These are phyloP conservation scores for Kluyveromyces sp. DNA, from an alignment of 1,139 yeast species.

Conservation along the genomic window DNA sequence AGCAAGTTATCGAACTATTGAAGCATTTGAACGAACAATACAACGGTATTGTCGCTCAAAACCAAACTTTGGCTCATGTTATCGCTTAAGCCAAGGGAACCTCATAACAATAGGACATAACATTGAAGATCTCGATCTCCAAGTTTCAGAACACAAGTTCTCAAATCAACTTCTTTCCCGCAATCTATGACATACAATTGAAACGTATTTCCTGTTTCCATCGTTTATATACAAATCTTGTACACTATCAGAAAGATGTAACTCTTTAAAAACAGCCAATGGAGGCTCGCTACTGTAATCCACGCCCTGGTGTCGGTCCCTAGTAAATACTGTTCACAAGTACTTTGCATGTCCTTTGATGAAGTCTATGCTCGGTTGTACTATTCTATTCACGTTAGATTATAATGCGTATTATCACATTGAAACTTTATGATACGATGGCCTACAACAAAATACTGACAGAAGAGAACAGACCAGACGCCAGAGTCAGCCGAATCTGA, in stretches of 20 bases:
- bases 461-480: not conserved
- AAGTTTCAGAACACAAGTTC: not conserved
- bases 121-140: not conserved
- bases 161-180: not conserved
- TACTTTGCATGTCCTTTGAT: too few relatives aligned
- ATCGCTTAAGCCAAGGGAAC: conserved; percentile 35
- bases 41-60: conserved; percentile 53
- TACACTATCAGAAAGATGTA: not conserved
- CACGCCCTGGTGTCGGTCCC: not conserved
- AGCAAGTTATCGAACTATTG: conserved; percentile 60
- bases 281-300: not conserved
- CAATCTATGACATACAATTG: too few relatives aligned
- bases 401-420: too few relatives aligned
- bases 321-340: too few relatives aligned
- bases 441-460: too few relatives aligned
- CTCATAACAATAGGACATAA: too few relatives aligned
- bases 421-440: too few relatives aligned
- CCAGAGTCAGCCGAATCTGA: not conserved
- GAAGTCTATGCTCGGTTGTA: too few relatives aligned
- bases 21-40: conserved; percentile 63
- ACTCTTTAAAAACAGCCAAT: not conserved
- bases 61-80: conserved; percentile 48
- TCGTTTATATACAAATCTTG: not conserved
- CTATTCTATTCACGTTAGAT: too few relatives aligned
- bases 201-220: too few relatives aligned